Base-by-base conservation (phyloP, 2,329 filamentous ascomycete species). In the Aspergillus intermedius region DNA sequence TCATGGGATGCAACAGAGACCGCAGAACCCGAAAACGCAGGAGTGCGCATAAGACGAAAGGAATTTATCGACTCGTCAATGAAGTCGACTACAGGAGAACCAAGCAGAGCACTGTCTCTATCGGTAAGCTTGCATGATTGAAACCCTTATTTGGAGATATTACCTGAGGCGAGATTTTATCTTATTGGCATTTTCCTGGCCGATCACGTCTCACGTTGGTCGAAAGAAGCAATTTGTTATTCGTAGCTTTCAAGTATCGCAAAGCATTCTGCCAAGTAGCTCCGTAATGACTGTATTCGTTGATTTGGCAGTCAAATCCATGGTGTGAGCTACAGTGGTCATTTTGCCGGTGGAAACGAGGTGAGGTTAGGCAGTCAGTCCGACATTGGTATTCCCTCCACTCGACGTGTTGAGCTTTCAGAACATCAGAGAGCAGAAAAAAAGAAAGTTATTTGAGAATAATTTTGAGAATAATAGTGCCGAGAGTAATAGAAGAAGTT, bases 201-300 rank as follows among this genome's bases (percentile, higher is more conserved):
- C 62, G 49, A 66, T 62, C 39, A 60, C 48, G n/a, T 58, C 55
- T n/a, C 47, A 66, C 57, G 50, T 61, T 61, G n/a, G 56, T 47
- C 12, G 62, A 63, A 42, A 68, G 55, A 34, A 66, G 51, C 30
- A 68, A 54, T 46, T 66, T 58, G 28, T 64, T 62, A 44, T 66
- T 63, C 42, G 60, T 66, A 30, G 54, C 54, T 21, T 53, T 43
- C 25, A 67, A 55, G 46, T 66, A 56, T 34, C 54, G 57, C 46
- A 63, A 46, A 45, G 58, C 59, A 58, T 66, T 59, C 40, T 64
- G 57, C 64, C 64, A 68, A 60, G 47, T 3, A 54, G 51, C 52
- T 59, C 56, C 28, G 53, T 60, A 3, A 19, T 19, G 32, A 56
- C 44, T 34, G 53, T 54, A 44, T 58, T 56, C n/a, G 48, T 45